Base-by-base conservation (phyloP, 441 rosid species). In the Populus trichocarpa region DNA sequence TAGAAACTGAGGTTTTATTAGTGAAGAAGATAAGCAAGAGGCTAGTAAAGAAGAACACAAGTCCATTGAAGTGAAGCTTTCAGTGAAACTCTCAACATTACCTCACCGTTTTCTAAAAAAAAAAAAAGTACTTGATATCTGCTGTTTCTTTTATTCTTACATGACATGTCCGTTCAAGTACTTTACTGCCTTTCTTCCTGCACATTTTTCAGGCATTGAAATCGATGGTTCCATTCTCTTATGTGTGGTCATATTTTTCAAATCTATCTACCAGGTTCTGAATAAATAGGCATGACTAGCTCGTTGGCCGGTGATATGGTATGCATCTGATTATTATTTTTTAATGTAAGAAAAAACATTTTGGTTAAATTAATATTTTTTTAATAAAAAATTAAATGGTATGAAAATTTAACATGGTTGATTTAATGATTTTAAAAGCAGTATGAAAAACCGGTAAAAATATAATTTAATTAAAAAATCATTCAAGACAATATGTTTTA, bases 31-130 rank as follows among this genome's bases (percentile, higher is more conserved):
- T 26, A 78, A 75, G 74, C 69, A 77, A 18, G 78, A 69, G 81
- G 84, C 69, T 28, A 78, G 61, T 8, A 83, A 82, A 78, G 79
- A 76, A 80, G 80, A 74, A 61, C 68, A 1, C 0, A 25, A 59
- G 73, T 86, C 84, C 88, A 89, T 87, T 73, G 84, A 72, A 70
- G 46, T 71, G 67, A 74, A 74, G 13, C 20, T 9, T 33, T 40
- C 23, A 30, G 4, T 30, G 28, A 28, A 72, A 67, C 13, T 4
- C 4, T 36, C 28, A 20, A 50, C 67, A 23, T 70, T 23, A 10
- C 22, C 59, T 67, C 53, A 8, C 72, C 20, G 10, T 42, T 63
- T 1, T 2, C 28, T 30, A 28, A 2, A 28, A 28, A 28, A 28
- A 28, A 28, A 6, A 33, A 33, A 35, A 35, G 38, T 35, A 1